phyloP scores from a whole-genome alignment of 768 basidiomycete genomes.

The Tephrocybe sp. region DNA sequence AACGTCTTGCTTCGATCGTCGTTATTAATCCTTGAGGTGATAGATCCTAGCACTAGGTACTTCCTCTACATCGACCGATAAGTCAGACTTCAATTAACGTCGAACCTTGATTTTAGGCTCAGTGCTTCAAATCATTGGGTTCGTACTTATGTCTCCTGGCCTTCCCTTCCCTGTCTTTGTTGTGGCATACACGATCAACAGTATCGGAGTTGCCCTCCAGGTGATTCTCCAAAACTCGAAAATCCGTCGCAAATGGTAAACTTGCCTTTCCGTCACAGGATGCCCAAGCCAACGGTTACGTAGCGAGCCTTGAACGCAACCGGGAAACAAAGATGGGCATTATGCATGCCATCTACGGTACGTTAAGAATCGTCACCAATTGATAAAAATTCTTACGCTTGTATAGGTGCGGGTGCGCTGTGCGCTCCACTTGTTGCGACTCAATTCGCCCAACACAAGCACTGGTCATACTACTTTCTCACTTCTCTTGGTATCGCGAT shows the following conservation, averaged over 20 bases:
- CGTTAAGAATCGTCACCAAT: background rate
- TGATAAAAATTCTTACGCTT: no score
- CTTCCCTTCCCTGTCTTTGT: conserved; percentile 55
- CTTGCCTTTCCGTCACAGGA: conserved; percentile 42
- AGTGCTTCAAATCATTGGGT: conserved; percentile 39
- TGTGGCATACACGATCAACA: conserved; percentile 30
- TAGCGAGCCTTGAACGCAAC: conserved; percentile 54
- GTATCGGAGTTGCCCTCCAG: conserved; percentile 30
- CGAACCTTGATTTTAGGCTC: conserved; percentile 29
- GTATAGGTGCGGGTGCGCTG: conserved; percentile 61
- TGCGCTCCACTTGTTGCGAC: conserved; percentile 75
- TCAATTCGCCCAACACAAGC: conserved; percentile 62
- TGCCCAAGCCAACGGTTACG: conserved; percentile 70
- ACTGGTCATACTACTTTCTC: conserved; percentile 81
- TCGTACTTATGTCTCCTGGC: conserved; percentile 42
- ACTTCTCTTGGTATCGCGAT: conserved; percentile 63
- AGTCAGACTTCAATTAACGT: no score
- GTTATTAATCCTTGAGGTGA: background rate
- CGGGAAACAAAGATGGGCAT: conserved; percentile 66
- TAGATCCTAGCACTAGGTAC: conserved; percentile 26
- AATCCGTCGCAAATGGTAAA: background rate
- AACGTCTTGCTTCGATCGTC: background rate
- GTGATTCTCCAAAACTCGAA: conserved; percentile 15
- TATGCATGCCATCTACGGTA: conserved; percentile 64
- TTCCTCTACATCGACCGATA: background rate